Evolutionary conservation across 148 eudicot genomes (phyloP), one percentile per base, ranked within the genome.

Genomic region (Camellia japonica): DNA sequence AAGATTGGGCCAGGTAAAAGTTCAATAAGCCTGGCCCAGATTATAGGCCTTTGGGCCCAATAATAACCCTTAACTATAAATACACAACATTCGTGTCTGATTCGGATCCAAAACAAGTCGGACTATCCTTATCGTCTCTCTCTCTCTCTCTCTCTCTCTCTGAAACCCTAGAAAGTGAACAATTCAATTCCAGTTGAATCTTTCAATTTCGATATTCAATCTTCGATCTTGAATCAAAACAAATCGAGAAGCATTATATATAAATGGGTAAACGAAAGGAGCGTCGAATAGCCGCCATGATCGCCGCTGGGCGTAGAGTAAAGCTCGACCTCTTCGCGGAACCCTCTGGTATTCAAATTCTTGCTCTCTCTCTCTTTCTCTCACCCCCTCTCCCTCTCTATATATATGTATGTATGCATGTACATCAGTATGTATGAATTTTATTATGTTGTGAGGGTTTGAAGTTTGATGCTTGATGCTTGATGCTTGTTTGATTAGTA

Each of bases 251-350:
- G 11, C 12, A 20, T 14, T n/a, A 78, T 42, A 64, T 11, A 41
- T 38, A 54, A 49, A 94, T 95, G 99, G 99, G 97, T 73, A 95
- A 86, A 82, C 89, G 99, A 81, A 95, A 89, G 85, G 99, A 95
- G 86, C 92, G 99, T 59, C 86, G 97, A 68, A 82, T 84, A 62
- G 97, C 98, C 41, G 94, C 97, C 58, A 88, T 73, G 83, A 80
- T 86, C 15, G 89, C 87, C 59, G 79, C 98, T 18, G 93, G 93
- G 82, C 93, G 99, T 51, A 84, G 97, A 83, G 97, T 93, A 13
- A 95, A 95, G 85, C 99, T 95, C 84, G 99, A 95, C 87, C 92
- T 95, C 41, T 91, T 90, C 74, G 92, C 92, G 84, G 97, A 95
- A 92, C 97, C 97, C 90, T 83, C 99, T 84, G 99, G 99, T 95